These are phyloP conservation scores for Metschnikowia noctiluminum DNA, from an alignment of 805 yeast species.

Conservation along the genomic window DNA sequence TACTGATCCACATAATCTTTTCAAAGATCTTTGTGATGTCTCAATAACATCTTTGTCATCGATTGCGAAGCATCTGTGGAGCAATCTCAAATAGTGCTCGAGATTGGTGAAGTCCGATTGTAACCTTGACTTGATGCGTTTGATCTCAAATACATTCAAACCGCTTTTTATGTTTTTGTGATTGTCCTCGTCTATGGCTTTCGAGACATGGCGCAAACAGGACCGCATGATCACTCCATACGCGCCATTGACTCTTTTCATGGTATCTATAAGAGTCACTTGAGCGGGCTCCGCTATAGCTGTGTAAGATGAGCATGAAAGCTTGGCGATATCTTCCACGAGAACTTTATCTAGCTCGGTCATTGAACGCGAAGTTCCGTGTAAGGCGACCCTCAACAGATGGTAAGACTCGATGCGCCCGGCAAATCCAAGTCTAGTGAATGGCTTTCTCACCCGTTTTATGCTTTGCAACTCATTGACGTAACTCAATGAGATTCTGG, in stretches of 20 bases:
- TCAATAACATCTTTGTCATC: slow-evolving; percentile 55
- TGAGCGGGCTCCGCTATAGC: slow-evolving; percentile 72
- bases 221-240: slow-evolving; percentile 51
- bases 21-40: slow-evolving; percentile 52
- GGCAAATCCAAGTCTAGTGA: slow-evolving; percentile 75
- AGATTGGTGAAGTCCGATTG: slow-evolving; percentile 56
- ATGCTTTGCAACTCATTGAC: slow-evolving; percentile 60
- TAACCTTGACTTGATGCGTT: slow-evolving; percentile 55
- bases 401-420: slow-evolving; percentile 72
- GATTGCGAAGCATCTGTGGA: slow-evolving; percentile 53
- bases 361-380: slow-evolving; percentile 70
- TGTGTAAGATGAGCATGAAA: slow-evolving; percentile 68
- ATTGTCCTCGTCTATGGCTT: slow-evolving; percentile 48
- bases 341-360: slow-evolving; percentile 60
- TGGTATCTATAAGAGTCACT: slow-evolving; percentile 58
- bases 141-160: slow-evolving; percentile 52
- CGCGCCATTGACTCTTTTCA: slow-evolving; percentile 67
- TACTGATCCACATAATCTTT: slow-evolving; percentile 26
- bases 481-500: slow-evolving; percentile 52
- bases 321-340: slow-evolving; percentile 58
- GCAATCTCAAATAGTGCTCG: slow-evolving; percentile 42
- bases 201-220: slow-evolving; percentile 47
- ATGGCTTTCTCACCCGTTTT: slow-evolving; percentile 61
- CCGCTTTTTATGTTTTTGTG: slow-evolving; percentile 62
- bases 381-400: slow-evolving; percentile 65